Evolutionary conservation across 2,329 filamentous ascomycete species (phyloP).

Genomic region (Drechmeria coniospora): DNA sequence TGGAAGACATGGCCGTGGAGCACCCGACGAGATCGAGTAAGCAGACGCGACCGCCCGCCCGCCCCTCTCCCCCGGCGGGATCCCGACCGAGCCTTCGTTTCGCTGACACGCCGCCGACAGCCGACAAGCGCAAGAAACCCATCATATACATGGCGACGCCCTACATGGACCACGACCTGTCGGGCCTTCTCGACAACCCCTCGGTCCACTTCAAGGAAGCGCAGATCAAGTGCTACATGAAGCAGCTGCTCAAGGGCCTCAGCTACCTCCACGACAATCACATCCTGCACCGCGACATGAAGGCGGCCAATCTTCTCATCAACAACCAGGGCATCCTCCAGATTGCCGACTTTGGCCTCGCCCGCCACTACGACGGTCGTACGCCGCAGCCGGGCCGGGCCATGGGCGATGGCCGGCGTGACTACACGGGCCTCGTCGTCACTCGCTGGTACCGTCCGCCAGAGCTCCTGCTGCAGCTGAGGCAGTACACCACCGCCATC

Average conservation of each 20-base stretch:
- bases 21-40: slow-evolving; percentile 45
- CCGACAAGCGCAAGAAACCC: slow-evolving; percentile 63
- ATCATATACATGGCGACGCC: slow-evolving; percentile 98
- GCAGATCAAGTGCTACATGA: slow-evolving; percentile 96
- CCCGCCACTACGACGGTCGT: slow-evolving; percentile 78
- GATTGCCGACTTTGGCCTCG: slow-evolving; percentile 93
- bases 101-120: slow-evolving; percentile 17
- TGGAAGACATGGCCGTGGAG: slow-evolving; percentile 96
- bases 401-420: slow-evolving; percentile 69
- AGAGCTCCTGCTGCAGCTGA: slow-evolving; percentile 75
- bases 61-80: not conserved
- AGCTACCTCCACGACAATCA: slow-evolving; percentile 78
- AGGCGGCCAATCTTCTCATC: slow-evolving; percentile 93
- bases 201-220: slow-evolving; percentile 72
- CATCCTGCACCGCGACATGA: slow-evolving; percentile 96
- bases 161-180: slow-evolving; percentile 99
- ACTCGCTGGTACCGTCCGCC: slow-evolving; percentile 95
- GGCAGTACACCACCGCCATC: slow-evolving; percentile 90
- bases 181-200: slow-evolving; percentile 88
- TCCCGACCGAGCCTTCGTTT: not conserved
- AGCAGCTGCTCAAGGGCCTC: slow-evolving; percentile 80
- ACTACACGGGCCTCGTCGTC: slow-evolving; percentile 94
- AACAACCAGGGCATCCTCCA: slow-evolving; percentile 87
- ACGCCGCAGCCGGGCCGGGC: slow-evolving; percentile 62
- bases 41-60: too few relatives aligned